Evolutionary conservation across 768 basidiomycete species (phyloP), one percentile per base, ranked within the genome.

Genomic region (Termitomyces sp.): DNA sequence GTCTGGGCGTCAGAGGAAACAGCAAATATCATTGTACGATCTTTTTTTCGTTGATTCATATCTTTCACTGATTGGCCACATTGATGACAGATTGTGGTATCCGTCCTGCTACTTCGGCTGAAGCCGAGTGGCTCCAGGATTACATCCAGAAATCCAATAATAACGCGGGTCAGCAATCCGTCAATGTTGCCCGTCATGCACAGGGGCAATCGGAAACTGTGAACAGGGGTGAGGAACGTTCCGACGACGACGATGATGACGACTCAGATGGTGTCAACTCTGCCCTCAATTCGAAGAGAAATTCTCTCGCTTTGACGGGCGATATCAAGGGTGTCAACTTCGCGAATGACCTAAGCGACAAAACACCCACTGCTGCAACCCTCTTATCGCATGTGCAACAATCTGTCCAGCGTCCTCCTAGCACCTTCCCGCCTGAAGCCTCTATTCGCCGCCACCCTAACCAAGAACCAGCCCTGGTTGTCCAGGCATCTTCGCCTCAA

Each of bases 111-210:
- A 93, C 90, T 33, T 85, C 90, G 62, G 85, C 90, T 38, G 92
- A 94, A 76, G 90, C 90, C 61, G 92, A 94, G 73, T 94, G 90
- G 81, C 81, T 94, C 26, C 92, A 93, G 69, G 92, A 93, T 64
- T 94, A 92, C 72, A 90, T 93, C 63, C 89, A 90, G 65, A 92
- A 91, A 69, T 90, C 92, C 5, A 94, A 94, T 75, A 92, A 92
- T 70, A 87, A 80, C 64, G 87, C 91, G 7, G 88, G 83, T 7
- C 88, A 90, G 69, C 77, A 82, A 53, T 87, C 88, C 32, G 80
- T 86, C 61, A 89, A 87, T 62, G 86, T 87, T n/a, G 84, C 85
- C 40, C 86, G 88, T 44, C 73, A 81, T 43, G 85, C 86, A 10
- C 84, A 84, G 60, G 89, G 89, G 64, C 84, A 86, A 46, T 76